Conservation (phyloP, 2,329 filamentous ascomycete species). For the Paramyrothecium roridum region DNA sequence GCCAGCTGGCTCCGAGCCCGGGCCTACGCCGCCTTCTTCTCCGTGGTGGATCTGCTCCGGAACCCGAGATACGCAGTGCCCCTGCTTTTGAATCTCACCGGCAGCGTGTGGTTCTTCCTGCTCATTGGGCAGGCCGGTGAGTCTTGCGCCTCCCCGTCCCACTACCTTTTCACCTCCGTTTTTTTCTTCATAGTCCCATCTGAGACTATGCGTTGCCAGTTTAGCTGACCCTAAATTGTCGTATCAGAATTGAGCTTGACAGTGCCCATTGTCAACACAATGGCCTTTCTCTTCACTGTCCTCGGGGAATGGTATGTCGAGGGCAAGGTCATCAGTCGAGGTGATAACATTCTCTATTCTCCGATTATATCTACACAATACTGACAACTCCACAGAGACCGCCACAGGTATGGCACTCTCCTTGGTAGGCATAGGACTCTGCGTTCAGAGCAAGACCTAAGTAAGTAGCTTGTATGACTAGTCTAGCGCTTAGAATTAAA, state of each 20-base stretch:
- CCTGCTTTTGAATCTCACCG: constrained; percentile 82
- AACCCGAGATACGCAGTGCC: constrained; percentile 85
- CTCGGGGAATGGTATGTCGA: constrained; percentile 94
- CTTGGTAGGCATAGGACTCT: constrained; percentile 75
- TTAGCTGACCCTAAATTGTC: not conserved
- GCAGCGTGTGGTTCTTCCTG: constrained; percentile 95
- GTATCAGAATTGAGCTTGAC: constrained; percentile 79
- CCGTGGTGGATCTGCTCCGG: constrained; percentile 71
- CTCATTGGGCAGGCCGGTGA: constrained; percentile 87
- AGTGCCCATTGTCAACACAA: constrained; percentile 89
- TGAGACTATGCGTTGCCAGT: not conserved
- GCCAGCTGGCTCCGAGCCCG: constrained; percentile 61
- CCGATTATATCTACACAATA: too few species aligned
- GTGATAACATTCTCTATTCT: constrained; percentile 40
- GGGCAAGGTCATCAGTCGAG: constrained; percentile 80
- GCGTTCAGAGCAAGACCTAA: constrained; percentile 65
- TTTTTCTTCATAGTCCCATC: not conserved
- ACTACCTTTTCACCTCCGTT: not conserved
- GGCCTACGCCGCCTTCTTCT: constrained; percentile 65
- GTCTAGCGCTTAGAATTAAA: not conserved
- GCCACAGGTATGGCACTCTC: constrained; percentile 80
- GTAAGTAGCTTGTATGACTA: constrained; percentile 2
- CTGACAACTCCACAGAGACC: constrained; percentile 55
- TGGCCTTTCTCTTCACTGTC: constrained; percentile 95
- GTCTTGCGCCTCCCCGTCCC: constrained; percentile 30